These are phyloP conservation scores for Botrytis squamosa DNA, from an alignment of 2,329 filamentous ascomycete genomes.

Conservation along the genomic window DNA sequence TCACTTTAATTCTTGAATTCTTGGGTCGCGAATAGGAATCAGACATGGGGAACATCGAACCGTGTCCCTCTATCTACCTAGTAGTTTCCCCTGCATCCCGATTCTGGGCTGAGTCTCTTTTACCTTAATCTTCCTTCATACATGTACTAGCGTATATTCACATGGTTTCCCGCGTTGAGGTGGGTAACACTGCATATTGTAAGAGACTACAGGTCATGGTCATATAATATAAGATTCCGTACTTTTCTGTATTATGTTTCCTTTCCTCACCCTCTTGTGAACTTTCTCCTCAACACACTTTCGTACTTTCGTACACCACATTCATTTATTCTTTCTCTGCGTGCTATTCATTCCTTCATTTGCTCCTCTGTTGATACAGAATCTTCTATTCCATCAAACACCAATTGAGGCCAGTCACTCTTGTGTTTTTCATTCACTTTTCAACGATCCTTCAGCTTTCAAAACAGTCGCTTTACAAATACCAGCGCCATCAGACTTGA, in stretches of 20 bases:
- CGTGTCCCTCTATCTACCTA: neutral
- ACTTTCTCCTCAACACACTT: neutral
- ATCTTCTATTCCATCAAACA: constrained; percentile 5
- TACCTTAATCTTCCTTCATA: constrained; percentile 12
- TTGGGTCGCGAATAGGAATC: neutral
- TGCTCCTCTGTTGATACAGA: constrained; percentile 24
- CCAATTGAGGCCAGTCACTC: constrained; percentile 36
- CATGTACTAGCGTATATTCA: constrained; percentile 5
- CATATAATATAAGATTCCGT: constrained; percentile 17
- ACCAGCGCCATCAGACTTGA: neutral
- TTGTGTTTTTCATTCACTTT: constrained; percentile 28
- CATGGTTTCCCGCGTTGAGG: constrained; percentile 3
- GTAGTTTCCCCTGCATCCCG: constrained; percentile 8
- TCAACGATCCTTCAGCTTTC: constrained; percentile 28
- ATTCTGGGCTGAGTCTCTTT: constrained; percentile 10
- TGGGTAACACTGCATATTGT: neutral
- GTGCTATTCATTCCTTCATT: constrained; percentile 29
- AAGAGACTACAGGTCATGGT: neutral
- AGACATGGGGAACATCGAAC: neutral
- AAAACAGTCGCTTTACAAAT: constrained; percentile 24
- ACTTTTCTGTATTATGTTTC: neutral
- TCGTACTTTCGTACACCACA: constrained; percentile 12
- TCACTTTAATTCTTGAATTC: neutral
- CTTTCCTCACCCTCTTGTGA: constrained; percentile 5
- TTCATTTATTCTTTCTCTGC: constrained; percentile 13